These are phyloP conservation scores for Cucumis cinereus DNA, from an alignment of 306 rosid genomes.

Conservation along the genomic window DNA sequence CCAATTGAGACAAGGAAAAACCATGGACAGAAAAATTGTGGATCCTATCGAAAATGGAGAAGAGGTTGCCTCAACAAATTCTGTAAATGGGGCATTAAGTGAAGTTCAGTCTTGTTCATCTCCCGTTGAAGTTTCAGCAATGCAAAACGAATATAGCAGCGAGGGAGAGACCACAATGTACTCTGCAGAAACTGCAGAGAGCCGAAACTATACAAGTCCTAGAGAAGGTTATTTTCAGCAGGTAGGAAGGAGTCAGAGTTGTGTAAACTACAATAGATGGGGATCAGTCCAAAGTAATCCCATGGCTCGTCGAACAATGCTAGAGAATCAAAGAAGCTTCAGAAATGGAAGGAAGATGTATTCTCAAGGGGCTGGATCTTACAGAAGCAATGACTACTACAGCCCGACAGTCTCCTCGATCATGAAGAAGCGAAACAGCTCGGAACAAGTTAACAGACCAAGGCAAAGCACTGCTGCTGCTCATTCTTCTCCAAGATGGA, in stretches of 20 bases:
- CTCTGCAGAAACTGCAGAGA: conserved; percentile 96
- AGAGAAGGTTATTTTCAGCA: conserved; percentile 57
- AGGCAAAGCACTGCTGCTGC: conserved; percentile 65
- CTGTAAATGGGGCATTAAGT: conserved; percentile 56
- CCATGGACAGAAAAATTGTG: conserved; percentile 13
- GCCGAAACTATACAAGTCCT: conserved; percentile 74
- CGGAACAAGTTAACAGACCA: conserved; percentile 52
- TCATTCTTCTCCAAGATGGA: conserved; percentile 96
- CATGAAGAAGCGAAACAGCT: conserved; percentile 63
- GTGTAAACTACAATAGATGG: conserved; percentile 79
- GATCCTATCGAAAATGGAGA: conserved; percentile 33
- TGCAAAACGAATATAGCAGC: conserved; percentile 64
- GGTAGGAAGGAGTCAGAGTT: conserved; percentile 95
- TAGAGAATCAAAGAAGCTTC: conserved; percentile 71
- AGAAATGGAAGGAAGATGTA: conserved; percentile 70
- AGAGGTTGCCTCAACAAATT: conserved; percentile 67
- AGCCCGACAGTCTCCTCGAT: conserved; percentile 89
- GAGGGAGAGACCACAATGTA: conserved; percentile 99
- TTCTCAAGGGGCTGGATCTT: conserved; percentile 85
- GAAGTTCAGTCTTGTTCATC: conserved; percentile 78
- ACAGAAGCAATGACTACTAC: conserved; percentile 82
- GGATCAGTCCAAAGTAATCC: conserved; percentile 50
- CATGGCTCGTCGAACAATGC: conserved; percentile 36
- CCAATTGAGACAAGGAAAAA: conserved; percentile 29
- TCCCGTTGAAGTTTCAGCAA: conserved; percentile 32